These are phyloP conservation scores for Pochonia chlamydosporia DNA, from an alignment of 2,329 filamentous ascomycete genomes.

Conservation along the genomic window DNA sequence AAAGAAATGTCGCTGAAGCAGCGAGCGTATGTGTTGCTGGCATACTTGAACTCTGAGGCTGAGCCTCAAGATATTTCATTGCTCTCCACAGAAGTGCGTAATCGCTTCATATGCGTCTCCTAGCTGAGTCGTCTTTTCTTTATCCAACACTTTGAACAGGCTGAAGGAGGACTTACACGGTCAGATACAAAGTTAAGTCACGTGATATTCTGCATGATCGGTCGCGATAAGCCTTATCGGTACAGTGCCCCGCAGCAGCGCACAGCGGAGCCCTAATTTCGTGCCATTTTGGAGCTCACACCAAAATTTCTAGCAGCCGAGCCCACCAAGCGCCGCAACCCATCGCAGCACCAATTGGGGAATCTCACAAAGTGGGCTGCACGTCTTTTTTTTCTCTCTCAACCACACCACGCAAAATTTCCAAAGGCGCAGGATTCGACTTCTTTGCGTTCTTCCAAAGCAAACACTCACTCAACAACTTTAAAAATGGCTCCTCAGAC, in stretches of 20 bases:
- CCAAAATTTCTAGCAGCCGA: constrained; percentile 16
- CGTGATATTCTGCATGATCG: not conserved
- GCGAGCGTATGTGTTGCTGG: too few relatives aligned
- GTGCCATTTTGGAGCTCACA: constrained; percentile 18
- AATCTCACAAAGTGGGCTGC: constrained; percentile 1
- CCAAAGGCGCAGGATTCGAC: constrained; percentile 75
- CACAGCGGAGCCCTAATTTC: constrained; percentile 29
- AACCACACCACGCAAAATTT: constrained; percentile 10
- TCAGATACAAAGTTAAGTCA: not conserved
- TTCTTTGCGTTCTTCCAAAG: constrained; percentile 48
- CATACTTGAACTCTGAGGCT: too few relatives aligned
- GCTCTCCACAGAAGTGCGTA: too few relatives aligned
- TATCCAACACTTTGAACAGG: too few relatives aligned
- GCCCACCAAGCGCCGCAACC: not conserved
- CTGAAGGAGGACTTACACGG: too few relatives aligned
- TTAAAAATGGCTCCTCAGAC: constrained; percentile 76
- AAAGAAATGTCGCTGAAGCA: too few relatives aligned
- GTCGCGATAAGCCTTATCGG: not conserved
- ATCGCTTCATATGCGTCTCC: too few relatives aligned
- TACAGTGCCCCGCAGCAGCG: constrained; percentile 8
- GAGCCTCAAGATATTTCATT: too few relatives aligned
- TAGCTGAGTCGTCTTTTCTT: too few relatives aligned
- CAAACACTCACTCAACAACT: constrained; percentile 20
- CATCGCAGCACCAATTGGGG: not conserved
- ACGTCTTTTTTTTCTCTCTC: constrained; percentile 7